Evolutionary conservation across 208 protist genomes (phyloP).

Genomic region (Acanthamoeba quina): DNA sequence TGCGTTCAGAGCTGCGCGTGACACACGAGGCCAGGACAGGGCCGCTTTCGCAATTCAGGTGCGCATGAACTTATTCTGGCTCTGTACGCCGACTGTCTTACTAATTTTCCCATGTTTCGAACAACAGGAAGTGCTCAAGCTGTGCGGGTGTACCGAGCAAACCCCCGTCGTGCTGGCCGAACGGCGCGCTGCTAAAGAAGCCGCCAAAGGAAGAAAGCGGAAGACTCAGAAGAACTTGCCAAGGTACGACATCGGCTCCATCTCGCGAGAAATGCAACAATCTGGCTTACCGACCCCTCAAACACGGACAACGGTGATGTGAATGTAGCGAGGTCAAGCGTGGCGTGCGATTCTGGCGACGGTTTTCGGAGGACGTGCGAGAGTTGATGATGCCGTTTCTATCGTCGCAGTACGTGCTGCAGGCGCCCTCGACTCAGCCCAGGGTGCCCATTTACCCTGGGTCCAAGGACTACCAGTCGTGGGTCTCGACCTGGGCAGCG

Average conservation of each 20-base stretch:
- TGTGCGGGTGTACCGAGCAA: conserved; percentile 49
- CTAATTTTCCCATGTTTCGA: not conserved
- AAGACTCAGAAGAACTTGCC: conserved; percentile 28
- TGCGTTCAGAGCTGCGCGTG: conserved; percentile 72
- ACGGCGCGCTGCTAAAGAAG: not conserved
- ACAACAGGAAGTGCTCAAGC: conserved; percentile 80
- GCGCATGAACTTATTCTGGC: not conserved
- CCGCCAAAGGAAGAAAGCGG: conserved; percentile 23
- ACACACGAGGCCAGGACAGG: conserved; percentile 78
- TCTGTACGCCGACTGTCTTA: not conserved
- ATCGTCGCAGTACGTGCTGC: conserved; percentile 61
- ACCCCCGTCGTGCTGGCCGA: conserved; percentile 40
- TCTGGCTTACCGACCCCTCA: too few species aligned
- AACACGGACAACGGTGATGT: not conserved
- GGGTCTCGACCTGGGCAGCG: conserved; percentile 73
- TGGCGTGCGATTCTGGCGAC: conserved; percentile 26
- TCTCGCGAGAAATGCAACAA: too few species aligned
- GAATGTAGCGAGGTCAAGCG: conserved; percentile 26
- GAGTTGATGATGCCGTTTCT: conserved; percentile 58
- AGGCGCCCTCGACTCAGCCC: conserved; percentile 6
- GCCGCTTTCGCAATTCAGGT: conserved; percentile 83
- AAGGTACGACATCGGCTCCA: not conserved
- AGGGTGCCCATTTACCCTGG: conserved; percentile 34
- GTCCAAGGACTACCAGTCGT: conserved; percentile 75
- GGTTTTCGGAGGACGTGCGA: conserved; percentile 52